A percentile compares a stretch with the other conserved stretches of the same genome.
These are phyloP conservation scores for Tetrapisispora taiwanensis DNA, from an alignment of 805 yeast species.

Conservation along the genomic window DNA sequence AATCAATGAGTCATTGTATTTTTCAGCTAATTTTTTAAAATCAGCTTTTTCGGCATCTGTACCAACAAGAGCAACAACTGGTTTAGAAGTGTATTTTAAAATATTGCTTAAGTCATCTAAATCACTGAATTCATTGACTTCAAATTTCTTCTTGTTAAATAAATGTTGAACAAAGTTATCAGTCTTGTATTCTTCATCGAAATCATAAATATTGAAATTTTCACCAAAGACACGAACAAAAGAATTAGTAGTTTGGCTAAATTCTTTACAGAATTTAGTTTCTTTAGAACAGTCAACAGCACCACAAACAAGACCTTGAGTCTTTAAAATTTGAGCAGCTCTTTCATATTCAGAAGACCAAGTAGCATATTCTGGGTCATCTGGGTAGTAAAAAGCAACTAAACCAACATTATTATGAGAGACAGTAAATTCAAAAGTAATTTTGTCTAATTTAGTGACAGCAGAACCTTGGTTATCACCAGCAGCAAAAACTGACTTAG, in stretches of 20 bases:
- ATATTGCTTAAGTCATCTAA: conserved; percentile 42
- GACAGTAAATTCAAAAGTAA: background rate
- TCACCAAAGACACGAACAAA: conserved; percentile 63
- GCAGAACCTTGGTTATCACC: background rate
- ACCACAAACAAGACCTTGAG: conserved; percentile 58
- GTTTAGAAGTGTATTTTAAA: conserved; percentile 31
- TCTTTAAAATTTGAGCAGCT: conserved; percentile 49
- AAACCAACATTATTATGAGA: background rate
- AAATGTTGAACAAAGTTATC: conserved; percentile 68
- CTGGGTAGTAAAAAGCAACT: background rate
- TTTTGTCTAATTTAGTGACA: background rate
- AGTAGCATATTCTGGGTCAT: background rate
- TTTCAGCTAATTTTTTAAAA: conserved; percentile 50
- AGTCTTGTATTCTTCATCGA: conserved; percentile 76
- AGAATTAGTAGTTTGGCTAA: conserved; percentile 72
- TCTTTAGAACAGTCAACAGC: conserved; percentile 80
- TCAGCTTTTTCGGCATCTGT: conserved; percentile 38
- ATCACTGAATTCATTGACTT: conserved; percentile 45
- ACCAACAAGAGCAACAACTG: conserved; percentile 49
- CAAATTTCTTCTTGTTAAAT: conserved; percentile 73
- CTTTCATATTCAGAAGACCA: background rate
- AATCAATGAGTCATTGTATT: conserved; percentile 49
- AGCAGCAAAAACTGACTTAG: background rate
- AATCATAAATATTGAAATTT: conserved; percentile 32
- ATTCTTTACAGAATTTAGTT: conserved; percentile 57